These are phyloP conservation scores for Breviolum minutum DNA, from an alignment of 73 alveolate species.

Conservation along the genomic window DNA sequence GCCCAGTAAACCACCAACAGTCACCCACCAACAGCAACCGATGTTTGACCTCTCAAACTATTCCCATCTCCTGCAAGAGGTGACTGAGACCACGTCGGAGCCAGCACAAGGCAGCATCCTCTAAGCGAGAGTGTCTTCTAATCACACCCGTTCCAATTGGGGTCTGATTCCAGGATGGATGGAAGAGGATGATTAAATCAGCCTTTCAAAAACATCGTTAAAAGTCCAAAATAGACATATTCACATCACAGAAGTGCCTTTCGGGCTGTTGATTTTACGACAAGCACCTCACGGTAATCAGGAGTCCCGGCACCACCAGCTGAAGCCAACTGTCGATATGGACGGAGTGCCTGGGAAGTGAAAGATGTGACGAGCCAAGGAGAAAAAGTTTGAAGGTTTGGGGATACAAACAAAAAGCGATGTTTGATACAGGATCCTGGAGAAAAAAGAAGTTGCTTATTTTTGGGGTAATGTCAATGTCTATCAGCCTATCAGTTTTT, in stretches of 20 bases:
- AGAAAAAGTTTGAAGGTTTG: not conserved
- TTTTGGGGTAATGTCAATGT: too few species aligned
- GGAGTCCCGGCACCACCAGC: constrained; percentile 59
- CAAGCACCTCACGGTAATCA: not conserved
- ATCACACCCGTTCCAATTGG: not conserved
- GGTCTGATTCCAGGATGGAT: not conserved
- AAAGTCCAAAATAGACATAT: not conserved
- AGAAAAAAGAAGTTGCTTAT: not conserved
- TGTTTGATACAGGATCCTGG: not conserved
- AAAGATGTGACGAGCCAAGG: not conserved
- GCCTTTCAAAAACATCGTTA: too few species aligned
- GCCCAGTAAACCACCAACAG: too few species aligned
- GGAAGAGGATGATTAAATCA: not conserved
- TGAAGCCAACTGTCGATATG: constrained; percentile 60
- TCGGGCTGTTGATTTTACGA: not conserved
- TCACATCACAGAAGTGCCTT: not conserved
- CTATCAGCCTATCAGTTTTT: not conserved
- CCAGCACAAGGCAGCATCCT: constrained; percentile 92
- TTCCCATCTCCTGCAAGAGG: constrained; percentile 47
- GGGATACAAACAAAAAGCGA: too few species aligned
- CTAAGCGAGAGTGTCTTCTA: too few species aligned
- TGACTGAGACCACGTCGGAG: constrained; percentile 71
- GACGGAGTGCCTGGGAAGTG: constrained; percentile 41
- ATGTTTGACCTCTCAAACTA: constrained; percentile 69
- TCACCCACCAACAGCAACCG: too few species aligned